Evolutionary conservation across 163 green algal genomes (phyloP).

Genomic region (Scenedesmus sp.): DNA sequence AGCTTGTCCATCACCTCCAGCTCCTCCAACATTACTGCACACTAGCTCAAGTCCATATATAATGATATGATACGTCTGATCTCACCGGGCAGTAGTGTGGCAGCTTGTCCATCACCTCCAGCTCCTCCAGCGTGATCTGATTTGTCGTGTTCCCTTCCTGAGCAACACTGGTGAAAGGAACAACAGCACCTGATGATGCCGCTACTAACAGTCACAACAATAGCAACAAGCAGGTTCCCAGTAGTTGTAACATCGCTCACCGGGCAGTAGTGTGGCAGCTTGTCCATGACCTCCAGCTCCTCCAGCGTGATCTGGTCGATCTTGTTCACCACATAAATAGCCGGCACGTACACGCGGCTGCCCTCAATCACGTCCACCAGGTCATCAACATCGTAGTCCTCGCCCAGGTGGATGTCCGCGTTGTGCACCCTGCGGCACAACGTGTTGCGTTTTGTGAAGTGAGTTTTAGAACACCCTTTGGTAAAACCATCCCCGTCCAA

Average conservation of each 20-base stretch:
- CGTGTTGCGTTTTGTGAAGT: too few relatives aligned
- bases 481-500: too few relatives aligned
- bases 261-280: conserved; percentile 97
- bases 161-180: too few relatives aligned
- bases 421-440: conserved; percentile 84
- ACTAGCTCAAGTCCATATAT: too few relatives aligned
- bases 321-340: conserved; percentile 99
- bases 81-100: conserved; percentile 82
- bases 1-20: not conserved
- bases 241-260: conserved; percentile 47
- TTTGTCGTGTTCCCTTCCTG: too few relatives aligned
- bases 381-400: conserved; percentile 91
- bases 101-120: not conserved
- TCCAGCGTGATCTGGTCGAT: conserved; percentile 98
- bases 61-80: too few relatives aligned
- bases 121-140: not conserved
- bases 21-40: not conserved
- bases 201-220: too few relatives aligned
- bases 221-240: too few relatives aligned
- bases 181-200: too few relatives aligned
- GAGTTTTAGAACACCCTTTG: too few relatives aligned
- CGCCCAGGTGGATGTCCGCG: conserved; percentile 91
- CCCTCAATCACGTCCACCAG: conserved; percentile 97
- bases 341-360: conserved; percentile 91
- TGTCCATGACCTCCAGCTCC: conserved; percentile 91